Evolutionary conservation across 345 rosid genomes (phyloP).

Genomic region (Eucalyptus erythrocorys): DNA sequence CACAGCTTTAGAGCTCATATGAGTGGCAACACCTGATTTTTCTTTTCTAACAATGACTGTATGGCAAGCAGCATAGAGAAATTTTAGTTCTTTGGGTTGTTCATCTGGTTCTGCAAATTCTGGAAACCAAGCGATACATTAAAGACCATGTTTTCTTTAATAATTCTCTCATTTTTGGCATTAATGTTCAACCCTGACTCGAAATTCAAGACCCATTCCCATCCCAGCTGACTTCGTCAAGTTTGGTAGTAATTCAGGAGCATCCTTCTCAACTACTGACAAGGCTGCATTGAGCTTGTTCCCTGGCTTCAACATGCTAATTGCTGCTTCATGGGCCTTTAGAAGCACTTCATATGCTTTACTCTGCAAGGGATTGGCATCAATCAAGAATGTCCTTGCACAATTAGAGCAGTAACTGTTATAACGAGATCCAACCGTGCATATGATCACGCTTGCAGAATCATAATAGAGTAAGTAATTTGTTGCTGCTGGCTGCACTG

Average conservation of each 20-base stretch:
- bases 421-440: constrained; percentile 65
- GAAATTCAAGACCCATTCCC: constrained; percentile 85
- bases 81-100: constrained; percentile 39
- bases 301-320: constrained; percentile 60
- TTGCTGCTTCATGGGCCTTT: constrained; percentile 88
- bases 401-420: constrained; percentile 87
- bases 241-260: constrained; percentile 59
- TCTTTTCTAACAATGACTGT: constrained; percentile 64
- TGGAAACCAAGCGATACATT: constrained; percentile 82
- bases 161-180: constrained; percentile 52
- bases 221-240: constrained; percentile 89
- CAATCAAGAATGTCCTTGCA: constrained; percentile 71
- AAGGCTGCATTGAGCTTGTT: constrained; percentile 47
- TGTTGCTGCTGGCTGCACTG: constrained; percentile 77
- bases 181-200: constrained; percentile 69
- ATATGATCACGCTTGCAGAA: constrained; percentile 70
- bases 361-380: constrained; percentile 68
- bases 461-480: constrained; percentile 56
- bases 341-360: constrained; percentile 83
- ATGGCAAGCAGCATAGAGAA: constrained; percentile 63
- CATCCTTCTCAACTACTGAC: constrained; percentile 63
- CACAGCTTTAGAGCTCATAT: constrained; percentile 54
- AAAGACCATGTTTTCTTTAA: constrained; percentile 65
- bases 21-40: constrained; percentile 43
- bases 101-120: constrained; percentile 45